Conservation (phyloP, 768 basidiomycete species). For the Phaeotremella skinneri region DNA sequence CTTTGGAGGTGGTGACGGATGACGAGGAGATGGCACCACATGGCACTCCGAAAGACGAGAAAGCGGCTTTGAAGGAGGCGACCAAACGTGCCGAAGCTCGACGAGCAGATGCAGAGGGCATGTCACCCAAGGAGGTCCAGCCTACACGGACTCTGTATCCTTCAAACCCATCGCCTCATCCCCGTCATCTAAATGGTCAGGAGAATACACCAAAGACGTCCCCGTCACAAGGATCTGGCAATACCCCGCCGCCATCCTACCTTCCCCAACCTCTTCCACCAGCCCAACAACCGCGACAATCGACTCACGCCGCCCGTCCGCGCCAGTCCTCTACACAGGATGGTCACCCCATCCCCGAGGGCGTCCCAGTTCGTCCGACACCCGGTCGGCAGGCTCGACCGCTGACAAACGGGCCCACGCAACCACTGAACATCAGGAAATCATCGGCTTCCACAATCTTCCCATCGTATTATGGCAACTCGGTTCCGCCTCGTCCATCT, state of each 20-base stretch:
- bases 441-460: background rate
- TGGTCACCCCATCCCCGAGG: background rate
- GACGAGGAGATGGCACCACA: background rate
- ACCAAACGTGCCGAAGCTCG: background rate
- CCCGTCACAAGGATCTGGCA: background rate
- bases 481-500: background rate
- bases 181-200: background rate
- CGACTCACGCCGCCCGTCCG: background rate
- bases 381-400: background rate
- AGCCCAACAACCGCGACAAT: background rate
- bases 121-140: constrained; percentile 12
- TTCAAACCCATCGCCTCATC: constrained; percentile 16
- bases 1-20: background rate
- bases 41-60: background rate
- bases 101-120: background rate
- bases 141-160: constrained; percentile 13
- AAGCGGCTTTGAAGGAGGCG: background rate
- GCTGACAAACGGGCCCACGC: background rate
- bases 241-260: background rate
- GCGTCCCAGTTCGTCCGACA: background rate
- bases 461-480: constrained; percentile 1
- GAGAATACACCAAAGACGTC: background rate
- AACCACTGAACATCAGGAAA: constrained; percentile 17
- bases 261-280: background rate
- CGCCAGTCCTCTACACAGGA: background rate